Evolutionary conservation across 2,329 filamentous ascomycete species (phyloP).

Genomic region (Fusarium pseudograminearum): DNA sequence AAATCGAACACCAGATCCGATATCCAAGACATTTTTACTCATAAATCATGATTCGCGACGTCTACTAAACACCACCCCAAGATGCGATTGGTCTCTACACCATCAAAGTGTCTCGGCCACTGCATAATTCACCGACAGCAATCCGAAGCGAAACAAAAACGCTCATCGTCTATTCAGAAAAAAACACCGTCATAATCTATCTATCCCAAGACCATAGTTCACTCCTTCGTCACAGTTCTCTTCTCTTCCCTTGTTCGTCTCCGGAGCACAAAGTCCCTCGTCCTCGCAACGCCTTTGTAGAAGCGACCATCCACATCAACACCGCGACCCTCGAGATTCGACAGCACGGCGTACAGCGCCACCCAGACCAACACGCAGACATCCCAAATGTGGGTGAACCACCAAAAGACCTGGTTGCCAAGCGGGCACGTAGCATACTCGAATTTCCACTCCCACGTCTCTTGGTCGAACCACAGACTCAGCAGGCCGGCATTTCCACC

Average conservation of each 20-base stretch:
- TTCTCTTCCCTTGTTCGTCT: slow-evolving; percentile 22
- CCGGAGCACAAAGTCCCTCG: slow-evolving; percentile 20
- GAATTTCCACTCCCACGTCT: slow-evolving; percentile 80
- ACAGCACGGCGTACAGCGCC: slow-evolving; percentile 44
- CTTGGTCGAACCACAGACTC: slow-evolving; percentile 87
- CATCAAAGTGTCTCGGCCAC: slow-evolving; percentile 28
- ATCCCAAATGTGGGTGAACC: slow-evolving; percentile 84
- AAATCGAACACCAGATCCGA: not conserved
- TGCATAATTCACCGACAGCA: slow-evolving; percentile 18
- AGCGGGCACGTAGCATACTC: slow-evolving; percentile 83
- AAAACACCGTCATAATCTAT: slow-evolving; percentile 22
- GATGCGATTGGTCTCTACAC: slow-evolving; percentile 24
- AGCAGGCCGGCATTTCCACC: slow-evolving; percentile 91
- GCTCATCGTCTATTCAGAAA: slow-evolving; percentile 33
- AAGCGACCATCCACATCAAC: slow-evolving; percentile 53
- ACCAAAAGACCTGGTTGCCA: slow-evolving; percentile 94
- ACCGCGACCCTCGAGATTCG: slow-evolving; percentile 47
- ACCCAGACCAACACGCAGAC: slow-evolving; percentile 58
- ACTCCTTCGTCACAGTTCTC: slow-evolving; percentile 34
- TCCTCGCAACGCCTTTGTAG: slow-evolving; percentile 34
- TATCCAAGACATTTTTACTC: not conserved
- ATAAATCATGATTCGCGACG: not conserved
- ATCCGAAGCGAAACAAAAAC: slow-evolving; percentile 29
- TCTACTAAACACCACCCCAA: not conserved
- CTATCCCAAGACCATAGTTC: slow-evolving; percentile 31